Conservation (phyloP, 352 stramenopile genomes). For the Globisporangium radiosum region DNA sequence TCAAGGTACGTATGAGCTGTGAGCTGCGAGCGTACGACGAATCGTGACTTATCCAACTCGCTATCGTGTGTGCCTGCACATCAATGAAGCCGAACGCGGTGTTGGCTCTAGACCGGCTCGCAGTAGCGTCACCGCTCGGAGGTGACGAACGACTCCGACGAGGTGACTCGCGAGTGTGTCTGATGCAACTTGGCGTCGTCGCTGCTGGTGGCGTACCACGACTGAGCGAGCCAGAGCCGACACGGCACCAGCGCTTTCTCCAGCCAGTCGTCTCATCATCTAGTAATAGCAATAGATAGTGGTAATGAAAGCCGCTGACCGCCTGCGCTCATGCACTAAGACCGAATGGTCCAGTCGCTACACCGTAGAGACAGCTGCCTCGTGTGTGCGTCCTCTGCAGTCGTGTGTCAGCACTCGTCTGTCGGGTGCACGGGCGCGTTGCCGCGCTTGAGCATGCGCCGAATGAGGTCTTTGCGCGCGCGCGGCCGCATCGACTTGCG, state of each 20-base stretch:
- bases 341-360: no score
- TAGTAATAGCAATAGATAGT: neutral
- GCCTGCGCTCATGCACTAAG: no score
- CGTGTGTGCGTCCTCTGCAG: neutral
- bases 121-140: neutral
- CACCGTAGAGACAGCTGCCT: no score
- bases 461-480: conserved; percentile 20
- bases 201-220: neutral
- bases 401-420: conserved; percentile 10
- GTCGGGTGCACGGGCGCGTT: conserved; percentile 41
- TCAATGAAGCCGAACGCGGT: no score
- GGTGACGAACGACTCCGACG: neutral
- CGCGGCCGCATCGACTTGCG: conserved; percentile 15
- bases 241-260: neutral
- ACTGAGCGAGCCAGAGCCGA: neutral
- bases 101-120: neutral
- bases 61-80: no score
- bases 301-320: no score
- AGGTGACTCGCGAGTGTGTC: neutral
- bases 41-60: no score
- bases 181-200: neutral
- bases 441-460: conserved; percentile 25
- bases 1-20: conserved; percentile 21
- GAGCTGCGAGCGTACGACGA: no score
- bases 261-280: neutral